phyloP scores from a whole-genome alignment of 2,329 filamentous ascomycete species.

The Rhinocladiella mackenziei region DNA sequence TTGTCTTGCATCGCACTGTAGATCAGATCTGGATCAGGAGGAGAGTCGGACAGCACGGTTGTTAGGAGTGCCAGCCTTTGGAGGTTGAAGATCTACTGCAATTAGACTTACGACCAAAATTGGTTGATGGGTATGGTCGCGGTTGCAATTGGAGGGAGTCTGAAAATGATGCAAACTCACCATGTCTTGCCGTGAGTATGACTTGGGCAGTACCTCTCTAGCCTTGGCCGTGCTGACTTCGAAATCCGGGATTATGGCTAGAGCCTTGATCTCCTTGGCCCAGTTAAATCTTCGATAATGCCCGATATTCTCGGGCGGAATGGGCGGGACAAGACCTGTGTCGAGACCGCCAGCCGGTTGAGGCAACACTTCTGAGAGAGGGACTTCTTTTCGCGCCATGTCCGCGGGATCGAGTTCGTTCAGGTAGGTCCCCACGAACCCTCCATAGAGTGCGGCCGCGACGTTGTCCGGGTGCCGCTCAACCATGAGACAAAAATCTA shows the following conservation, averaged over 20 bases:
- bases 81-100: slow-evolving; percentile 69
- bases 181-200: slow-evolving; percentile 77
- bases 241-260: slow-evolving; percentile 94
- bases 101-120: neutral
- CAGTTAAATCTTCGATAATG: slow-evolving; percentile 95
- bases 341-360: slow-evolving; percentile 86
- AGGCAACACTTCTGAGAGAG: slow-evolving; percentile 86
- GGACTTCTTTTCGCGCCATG: slow-evolving; percentile 85
- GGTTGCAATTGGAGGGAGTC: neutral
- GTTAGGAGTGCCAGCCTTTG: slow-evolving; percentile 89
- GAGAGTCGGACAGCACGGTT: slow-evolving; percentile 81
- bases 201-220: slow-evolving; percentile 73
- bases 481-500: slow-evolving; percentile 95
- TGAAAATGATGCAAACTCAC: slow-evolving; percentile 49
- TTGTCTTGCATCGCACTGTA: slow-evolving; percentile 99
- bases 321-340: slow-evolving; percentile 78
- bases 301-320: slow-evolving; percentile 87
- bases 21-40: slow-evolving; percentile 88
- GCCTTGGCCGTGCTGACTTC: slow-evolving; percentile 93
- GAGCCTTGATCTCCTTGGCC: slow-evolving; percentile 91
- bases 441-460: slow-evolving; percentile 88
- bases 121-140: too few species aligned
- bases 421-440: slow-evolving; percentile 94
- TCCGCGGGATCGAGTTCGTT: slow-evolving; percentile 89
- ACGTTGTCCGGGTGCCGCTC: slow-evolving; percentile 91